phyloP scores from a whole-genome alignment of 2,329 filamentous ascomycete genomes.

The Ciborinia camelliae region DNA sequence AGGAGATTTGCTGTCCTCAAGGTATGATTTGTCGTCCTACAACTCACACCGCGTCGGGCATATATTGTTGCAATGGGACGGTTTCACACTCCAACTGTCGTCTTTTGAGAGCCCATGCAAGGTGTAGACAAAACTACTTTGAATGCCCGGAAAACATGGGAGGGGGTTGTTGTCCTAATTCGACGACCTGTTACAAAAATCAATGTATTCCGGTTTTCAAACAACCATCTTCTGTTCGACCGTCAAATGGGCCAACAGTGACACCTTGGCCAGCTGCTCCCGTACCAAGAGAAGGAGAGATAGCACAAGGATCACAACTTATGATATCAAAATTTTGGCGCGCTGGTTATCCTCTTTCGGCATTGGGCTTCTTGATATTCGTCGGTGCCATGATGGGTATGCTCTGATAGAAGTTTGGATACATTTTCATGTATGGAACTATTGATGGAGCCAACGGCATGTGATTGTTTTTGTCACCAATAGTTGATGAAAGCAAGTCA shows the following conservation, averaged over 20 bases:
- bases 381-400: slow-evolving; percentile 30
- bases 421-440: neutral
- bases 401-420: slow-evolving; percentile 22
- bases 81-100: slow-evolving; percentile 24
- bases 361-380: slow-evolving; percentile 23
- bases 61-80: slow-evolving; percentile 34
- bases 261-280: slow-evolving; percentile 22
- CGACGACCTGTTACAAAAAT: slow-evolving; percentile 17
- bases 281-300: slow-evolving; percentile 31
- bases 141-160: slow-evolving; percentile 31
- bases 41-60: slow-evolving; percentile 28
- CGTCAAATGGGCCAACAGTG: slow-evolving; percentile 26
- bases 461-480: neutral
- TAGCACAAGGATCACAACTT: slow-evolving; percentile 24
- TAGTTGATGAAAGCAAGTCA: slow-evolving; percentile 2
- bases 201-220: slow-evolving; percentile 25
- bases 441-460: neutral
- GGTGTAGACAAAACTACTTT: slow-evolving; percentile 26
- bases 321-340: slow-evolving; percentile 20
- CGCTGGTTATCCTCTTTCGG: slow-evolving; percentile 24
- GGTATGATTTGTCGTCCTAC: slow-evolving; percentile 29
- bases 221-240: neutral
- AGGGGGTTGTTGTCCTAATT: slow-evolving; percentile 33
- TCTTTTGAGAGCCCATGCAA: slow-evolving; percentile 24
- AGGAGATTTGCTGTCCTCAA: slow-evolving; percentile 36